phyloP scores from a whole-genome alignment of 129 eudicot genomes.

The Escallonia rubra region DNA sequence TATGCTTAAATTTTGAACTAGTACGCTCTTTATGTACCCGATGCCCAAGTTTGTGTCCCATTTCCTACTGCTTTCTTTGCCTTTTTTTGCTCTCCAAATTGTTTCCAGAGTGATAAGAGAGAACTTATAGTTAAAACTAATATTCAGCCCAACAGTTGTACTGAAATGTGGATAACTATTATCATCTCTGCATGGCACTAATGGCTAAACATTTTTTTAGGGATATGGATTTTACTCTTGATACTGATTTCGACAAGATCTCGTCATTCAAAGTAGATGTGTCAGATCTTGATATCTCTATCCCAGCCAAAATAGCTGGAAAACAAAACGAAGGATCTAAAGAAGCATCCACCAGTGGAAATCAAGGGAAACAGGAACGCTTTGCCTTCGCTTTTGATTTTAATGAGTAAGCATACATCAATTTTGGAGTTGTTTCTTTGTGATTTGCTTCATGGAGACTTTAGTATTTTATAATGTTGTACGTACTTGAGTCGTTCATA shows the following conservation, averaged over 20 bases:
- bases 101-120: too few species aligned
- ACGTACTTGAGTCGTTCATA: not conserved
- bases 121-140: not conserved
- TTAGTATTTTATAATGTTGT: not conserved
- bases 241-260: slow-evolving; percentile 64
- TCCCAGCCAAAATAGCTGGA: slow-evolving; percentile 48
- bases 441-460: not conserved
- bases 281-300: slow-evolving; percentile 71
- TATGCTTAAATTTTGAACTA: too few species aligned
- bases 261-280: slow-evolving; percentile 78
- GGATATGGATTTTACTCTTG: slow-evolving; percentile 87
- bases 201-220: slow-evolving; percentile 27
- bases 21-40: too few species aligned
- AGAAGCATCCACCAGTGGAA: slow-evolving; percentile 43
- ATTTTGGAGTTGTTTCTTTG: slow-evolving; percentile 2
- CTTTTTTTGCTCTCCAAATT: too few species aligned
- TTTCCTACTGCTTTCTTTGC: too few species aligned
- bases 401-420: slow-evolving; percentile 36
- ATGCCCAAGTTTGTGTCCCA: too few species aligned
- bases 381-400: slow-evolving; percentile 73
- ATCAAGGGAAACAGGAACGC: slow-evolving; percentile 37
- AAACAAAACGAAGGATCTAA: slow-evolving; percentile 48
- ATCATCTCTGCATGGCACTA: slow-evolving; percentile 6
- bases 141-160: not conserved
- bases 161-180: not conserved